Evolutionary conservation across 106 monocot genomes (phyloP), one percentile per base, ranked within the genome.

Genomic region (Dioscorea dumetorum): DNA sequence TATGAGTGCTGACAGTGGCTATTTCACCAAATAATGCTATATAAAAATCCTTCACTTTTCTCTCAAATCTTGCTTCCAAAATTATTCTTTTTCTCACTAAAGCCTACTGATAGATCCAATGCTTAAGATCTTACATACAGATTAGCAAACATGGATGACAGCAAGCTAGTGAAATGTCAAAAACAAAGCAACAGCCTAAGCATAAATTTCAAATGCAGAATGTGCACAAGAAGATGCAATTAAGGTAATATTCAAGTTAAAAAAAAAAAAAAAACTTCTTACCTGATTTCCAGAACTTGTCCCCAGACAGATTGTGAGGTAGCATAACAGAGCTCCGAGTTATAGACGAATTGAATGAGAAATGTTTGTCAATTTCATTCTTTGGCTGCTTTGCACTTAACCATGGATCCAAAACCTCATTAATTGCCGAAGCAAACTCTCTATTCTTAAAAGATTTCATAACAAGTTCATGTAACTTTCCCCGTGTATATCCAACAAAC

Each of bases 341-440:
- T 48, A 89, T 77, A 24, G 95, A 81, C 16, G 80, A 84, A 79
- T 82, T 86, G 67, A 85, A 94, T 16, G 88, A 51, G 52, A 76
- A 88, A 32, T 87, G 86, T 63, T 67, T 87, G 15, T 99, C 97
- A 33, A 72, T 58, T 53, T 93, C 97, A 64, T 88, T 85, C 75
- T 93, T 99, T 50, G 84, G 87, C 61, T 90, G 99, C 71, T 85
- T 99, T 52, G 75, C 62, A 75, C 60, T 79, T 63, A 93, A 74
- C 99, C 99, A 99, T 53, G 90, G 99, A 80, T 99, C 99, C 77
- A 99, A 85, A 48, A 99, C 93, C 70, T 90, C 99, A 85, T 90
- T 87, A 65, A 93, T 83, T 64, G 87, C 81, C 51, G 93, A 82
- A 65, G 93, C 85, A 82, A 99, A 88, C 65, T 99, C 99, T 73